Percentiles rank a stretch among this genome's conserved stretches.
These are phyloP conservation scores for Triticum dicoccoides DNA, from an alignment of 176 grass and related monocot species.

Conservation along the genomic window DNA sequence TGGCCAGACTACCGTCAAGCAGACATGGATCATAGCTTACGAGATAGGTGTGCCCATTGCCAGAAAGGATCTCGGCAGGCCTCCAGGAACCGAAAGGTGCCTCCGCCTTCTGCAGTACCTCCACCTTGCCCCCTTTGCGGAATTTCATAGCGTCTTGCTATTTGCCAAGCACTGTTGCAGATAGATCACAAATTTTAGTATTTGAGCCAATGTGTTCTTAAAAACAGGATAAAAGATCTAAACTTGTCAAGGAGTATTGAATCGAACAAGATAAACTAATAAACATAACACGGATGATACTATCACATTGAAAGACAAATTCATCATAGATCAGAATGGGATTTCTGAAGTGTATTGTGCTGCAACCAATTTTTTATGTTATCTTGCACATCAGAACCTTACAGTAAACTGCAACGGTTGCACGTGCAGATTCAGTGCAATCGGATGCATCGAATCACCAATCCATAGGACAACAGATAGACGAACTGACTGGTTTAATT, in stretches of 20 bases:
- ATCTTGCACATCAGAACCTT: not conserved
- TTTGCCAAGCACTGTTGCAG: conserved; percentile 13
- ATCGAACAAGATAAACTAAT: not conserved
- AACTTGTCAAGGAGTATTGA: not conserved
- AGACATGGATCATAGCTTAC: conserved; percentile 45
- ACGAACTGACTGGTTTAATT: conserved; percentile 5
- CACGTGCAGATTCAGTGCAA: not conserved
- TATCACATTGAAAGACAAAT: not conserved
- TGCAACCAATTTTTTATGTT: not conserved
- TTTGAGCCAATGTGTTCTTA: not conserved
- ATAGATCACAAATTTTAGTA: conserved; percentile 19
- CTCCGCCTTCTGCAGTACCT: conserved; percentile 53
- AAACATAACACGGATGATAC: not conserved
- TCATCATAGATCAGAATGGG: not conserved
- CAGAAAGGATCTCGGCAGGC: conserved; percentile 62
- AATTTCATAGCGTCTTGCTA: conserved; percentile 43
- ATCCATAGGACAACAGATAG: not conserved
- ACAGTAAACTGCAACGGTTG: not conserved
- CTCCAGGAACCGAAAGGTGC: conserved; percentile 60
- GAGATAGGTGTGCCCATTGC: conserved; percentile 65
- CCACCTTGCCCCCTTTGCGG: conserved; percentile 61
- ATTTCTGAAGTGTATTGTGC: not conserved
- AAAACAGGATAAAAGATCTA: conserved; percentile 1
- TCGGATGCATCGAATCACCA: not conserved
- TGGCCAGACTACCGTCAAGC: not conserved